phyloP scores from a whole-genome alignment of 73 alveolate genomes.

The Paramecium sexaurelia region DNA sequence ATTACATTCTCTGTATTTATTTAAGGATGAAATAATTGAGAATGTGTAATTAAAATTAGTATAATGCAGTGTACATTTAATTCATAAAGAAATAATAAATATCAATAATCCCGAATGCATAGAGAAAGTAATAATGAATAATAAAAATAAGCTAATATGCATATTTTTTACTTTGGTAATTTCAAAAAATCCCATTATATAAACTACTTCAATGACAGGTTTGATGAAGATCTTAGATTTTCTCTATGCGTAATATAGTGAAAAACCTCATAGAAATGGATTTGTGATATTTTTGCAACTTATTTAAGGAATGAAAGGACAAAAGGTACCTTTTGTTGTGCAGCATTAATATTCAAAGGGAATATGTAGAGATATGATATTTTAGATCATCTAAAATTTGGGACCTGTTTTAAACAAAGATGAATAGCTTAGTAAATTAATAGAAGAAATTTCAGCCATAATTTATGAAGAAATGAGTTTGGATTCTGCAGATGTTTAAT shows the following conservation, averaged over 20 bases:
- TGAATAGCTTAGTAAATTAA: neutral
- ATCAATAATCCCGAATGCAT: conserved; percentile 14
- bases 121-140: neutral
- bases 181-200: conserved; percentile 11
- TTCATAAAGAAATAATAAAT: neutral
- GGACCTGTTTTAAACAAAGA: neutral
- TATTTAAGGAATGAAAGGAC: neutral
- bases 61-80: conserved; percentile 34
- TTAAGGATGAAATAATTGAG: conserved; percentile 2
- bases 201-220: conserved; percentile 30
- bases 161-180: neutral
- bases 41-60: conserved; percentile 1
- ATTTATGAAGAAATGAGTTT: conserved; percentile 42
- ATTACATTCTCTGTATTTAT: neutral
- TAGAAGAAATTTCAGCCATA: neutral
- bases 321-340: neutral
- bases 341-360: conserved; percentile 11
- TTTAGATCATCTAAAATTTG: neutral
- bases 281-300: conserved; percentile 6
- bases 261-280: conserved; percentile 14
- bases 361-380: conserved; percentile 34
- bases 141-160: neutral
- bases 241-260: neutral
- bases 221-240: neutral
- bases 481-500: conserved; percentile 46